Evolutionary conservation across 345 rosid species (phyloP), one percentile per base, ranked within the genome.

Genomic region (Pugionium cornutum): DNA sequence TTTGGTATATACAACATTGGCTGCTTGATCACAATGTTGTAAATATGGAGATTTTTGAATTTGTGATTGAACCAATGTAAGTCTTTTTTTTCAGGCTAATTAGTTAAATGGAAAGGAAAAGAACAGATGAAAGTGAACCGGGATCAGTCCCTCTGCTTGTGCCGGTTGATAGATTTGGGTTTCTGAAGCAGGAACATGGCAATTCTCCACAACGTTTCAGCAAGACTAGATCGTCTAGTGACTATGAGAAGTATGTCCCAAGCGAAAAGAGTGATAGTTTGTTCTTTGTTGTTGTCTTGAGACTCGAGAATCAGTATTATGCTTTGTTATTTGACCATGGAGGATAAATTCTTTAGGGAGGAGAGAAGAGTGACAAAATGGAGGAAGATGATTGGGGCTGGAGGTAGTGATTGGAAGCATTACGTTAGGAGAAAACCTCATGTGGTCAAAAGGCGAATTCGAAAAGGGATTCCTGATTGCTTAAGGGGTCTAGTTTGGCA

Each of bases 401-500:
- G 97, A 40, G 98, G 97, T 50, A 92, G 96, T 75, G 98, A 92
- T 32, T 92, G 98, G 97, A 89, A 89, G 83, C 92, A 83, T 74
- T 92, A 88, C 81, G 85, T 75, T 48, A 72, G 88, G 76, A 83
- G 89, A 70, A 92, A 86, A 76, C 90, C 96, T 74, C 87, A 86
- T 57, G 98, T 92, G 5, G 94, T 92, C 46, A 83, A 84, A 78
- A 84, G 97, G 70, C 87, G 97, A 0, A 79, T 88, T 54, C 75
- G 96, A 72, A 92, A 92, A 79, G 97, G 97, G 59, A 88, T 92
- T 67, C 97, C 96, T 55, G 98, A 92, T 73, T 94, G 99, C 72
- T 82, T 94, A 78, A 90, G 97, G 74, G 99, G 99, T 49, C 95
- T 94, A 11, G 97, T 94, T 69, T 94, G 99, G 99, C 99, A 94